phyloP scores from a whole-genome alignment of 2,329 filamentous ascomycete genomes.

The Stenocarpella maydis region DNA sequence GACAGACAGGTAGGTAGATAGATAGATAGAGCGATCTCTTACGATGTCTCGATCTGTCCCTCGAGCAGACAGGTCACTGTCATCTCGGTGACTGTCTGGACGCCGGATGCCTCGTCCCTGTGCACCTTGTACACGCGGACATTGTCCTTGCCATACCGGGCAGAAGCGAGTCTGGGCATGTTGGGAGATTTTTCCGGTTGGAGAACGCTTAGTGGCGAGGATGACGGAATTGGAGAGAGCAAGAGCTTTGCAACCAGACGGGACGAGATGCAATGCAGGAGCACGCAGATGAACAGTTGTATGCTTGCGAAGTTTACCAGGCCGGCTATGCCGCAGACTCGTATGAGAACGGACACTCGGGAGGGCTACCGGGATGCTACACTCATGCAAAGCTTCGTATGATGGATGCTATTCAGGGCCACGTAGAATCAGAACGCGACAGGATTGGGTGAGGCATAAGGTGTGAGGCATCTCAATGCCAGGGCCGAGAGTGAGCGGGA shows the following conservation, averaged over 20 bases:
- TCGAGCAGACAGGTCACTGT: slow-evolving; percentile 92
- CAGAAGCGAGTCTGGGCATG: slow-evolving; percentile 67
- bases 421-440: background rate
- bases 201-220: background rate
- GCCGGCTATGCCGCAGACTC: background rate
- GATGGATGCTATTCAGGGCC: slow-evolving; percentile 26
- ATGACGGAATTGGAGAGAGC: background rate
- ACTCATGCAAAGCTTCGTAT: background rate
- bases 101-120: slow-evolving; percentile 76
- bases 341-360: background rate
- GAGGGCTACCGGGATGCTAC: background rate
- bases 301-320: background rate
- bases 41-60: slow-evolving; percentile 88
- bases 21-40: slow-evolving; percentile 44
- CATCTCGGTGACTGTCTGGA: slow-evolving; percentile 92
- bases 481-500: background rate
- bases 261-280: background rate
- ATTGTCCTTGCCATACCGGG: slow-evolving; percentile 95
- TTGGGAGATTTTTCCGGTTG: slow-evolving; percentile 34
- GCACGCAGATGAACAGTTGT: background rate
- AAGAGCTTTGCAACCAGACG: background rate
- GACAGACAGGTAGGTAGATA: background rate
- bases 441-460: too few relatives aligned
- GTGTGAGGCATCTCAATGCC: background rate
- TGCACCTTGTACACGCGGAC: slow-evolving; percentile 97